A percentile compares a stretch with the other conserved stretches of the same genome.
Evolutionary conservation across 2,329 filamentous ascomycete genomes (phyloP).

Genomic region (Stemphylium vesicarium): DNA sequence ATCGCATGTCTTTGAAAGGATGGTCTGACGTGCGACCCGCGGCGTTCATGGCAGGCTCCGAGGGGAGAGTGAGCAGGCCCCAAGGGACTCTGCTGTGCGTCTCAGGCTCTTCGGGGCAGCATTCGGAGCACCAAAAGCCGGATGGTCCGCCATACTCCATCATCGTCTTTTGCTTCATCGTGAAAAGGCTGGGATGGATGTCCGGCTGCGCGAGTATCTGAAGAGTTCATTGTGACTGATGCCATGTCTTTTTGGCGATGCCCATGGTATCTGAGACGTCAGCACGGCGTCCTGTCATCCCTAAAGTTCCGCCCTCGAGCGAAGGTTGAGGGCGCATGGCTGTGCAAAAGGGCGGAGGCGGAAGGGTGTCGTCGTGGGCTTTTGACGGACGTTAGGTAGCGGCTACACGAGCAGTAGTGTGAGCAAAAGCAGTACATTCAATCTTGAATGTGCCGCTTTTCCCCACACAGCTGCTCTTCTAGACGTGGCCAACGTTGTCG

Average conservation of each 20-base stretch:
- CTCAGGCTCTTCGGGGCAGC: neutral
- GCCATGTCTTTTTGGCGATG: neutral
- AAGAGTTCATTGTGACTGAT: neutral
- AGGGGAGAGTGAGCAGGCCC: neutral
- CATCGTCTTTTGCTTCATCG: too few relatives aligned
- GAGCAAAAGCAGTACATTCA: too few relatives aligned
- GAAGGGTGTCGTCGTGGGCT: neutral
- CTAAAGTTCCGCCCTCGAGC: neutral
- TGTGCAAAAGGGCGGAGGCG: conserved; percentile 5
- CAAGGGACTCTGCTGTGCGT: neutral
- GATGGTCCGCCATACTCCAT: neutral
- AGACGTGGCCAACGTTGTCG: too few relatives aligned
- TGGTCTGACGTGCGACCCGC: conserved; percentile 6
- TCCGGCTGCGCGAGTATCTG: neutral
- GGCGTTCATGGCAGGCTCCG: conserved; percentile 6
- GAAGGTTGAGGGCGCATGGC: conserved; percentile 1
- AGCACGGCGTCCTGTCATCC: neutral
- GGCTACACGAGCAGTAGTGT: too few relatives aligned
- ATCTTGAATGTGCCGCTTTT: too few relatives aligned
- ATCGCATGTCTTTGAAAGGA: conserved; percentile 3
- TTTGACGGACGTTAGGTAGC: too few relatives aligned
- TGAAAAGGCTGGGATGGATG: neutral
- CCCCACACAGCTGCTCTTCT: too few relatives aligned
- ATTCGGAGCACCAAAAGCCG: neutral
- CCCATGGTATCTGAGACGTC: neutral